A percentile compares a stretch with the other conserved stretches of the same genome.
Conservation (phyloP, 495 filamentous ascomycete species). For the Neurospora sp. region DNA sequence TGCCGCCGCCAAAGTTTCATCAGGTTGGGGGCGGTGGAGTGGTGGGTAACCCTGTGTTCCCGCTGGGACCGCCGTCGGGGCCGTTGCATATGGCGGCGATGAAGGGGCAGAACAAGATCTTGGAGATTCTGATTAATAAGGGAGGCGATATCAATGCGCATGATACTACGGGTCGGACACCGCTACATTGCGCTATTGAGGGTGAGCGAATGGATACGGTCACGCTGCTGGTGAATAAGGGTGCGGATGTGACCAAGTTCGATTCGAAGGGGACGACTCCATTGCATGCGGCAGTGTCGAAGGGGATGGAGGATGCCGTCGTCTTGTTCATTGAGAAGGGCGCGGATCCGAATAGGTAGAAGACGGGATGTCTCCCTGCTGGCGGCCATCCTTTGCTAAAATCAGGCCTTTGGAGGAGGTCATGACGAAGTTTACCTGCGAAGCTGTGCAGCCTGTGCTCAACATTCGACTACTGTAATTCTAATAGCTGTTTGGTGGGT, state of each 20-base stretch:
- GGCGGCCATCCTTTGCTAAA: no score
- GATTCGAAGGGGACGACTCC: constrained; percentile 14
- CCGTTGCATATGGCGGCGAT: constrained; percentile 21
- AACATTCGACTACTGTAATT: neutral
- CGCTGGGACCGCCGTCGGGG: constrained; percentile 7
- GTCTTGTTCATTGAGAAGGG: constrained; percentile 18
- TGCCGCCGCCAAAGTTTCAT: constrained; percentile 16
- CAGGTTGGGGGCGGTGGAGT: neutral
- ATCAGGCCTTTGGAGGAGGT: no score
- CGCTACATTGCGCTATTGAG: constrained; percentile 21
- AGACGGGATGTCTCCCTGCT: no score
- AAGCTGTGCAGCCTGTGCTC: no score
- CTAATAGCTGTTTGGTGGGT: neutral
- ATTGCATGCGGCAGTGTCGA: constrained; percentile 17
- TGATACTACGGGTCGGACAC: constrained; percentile 22
- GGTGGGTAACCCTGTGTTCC: neutral
- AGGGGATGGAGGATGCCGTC: constrained; percentile 21
- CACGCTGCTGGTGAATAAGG: constrained; percentile 11
- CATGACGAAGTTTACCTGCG: no score
- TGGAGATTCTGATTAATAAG: constrained; percentile 22
- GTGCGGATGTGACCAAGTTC: constrained; percentile 11
- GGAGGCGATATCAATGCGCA: constrained; percentile 20
- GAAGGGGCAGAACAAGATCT: constrained; percentile 20
- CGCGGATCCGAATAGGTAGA: constrained; percentile 15
- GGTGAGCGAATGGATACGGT: constrained; percentile 13